These are phyloP conservation scores for Beauveria brongniartii DNA, from an alignment of 2,329 filamentous ascomycete genomes.

Conservation along the genomic window DNA sequence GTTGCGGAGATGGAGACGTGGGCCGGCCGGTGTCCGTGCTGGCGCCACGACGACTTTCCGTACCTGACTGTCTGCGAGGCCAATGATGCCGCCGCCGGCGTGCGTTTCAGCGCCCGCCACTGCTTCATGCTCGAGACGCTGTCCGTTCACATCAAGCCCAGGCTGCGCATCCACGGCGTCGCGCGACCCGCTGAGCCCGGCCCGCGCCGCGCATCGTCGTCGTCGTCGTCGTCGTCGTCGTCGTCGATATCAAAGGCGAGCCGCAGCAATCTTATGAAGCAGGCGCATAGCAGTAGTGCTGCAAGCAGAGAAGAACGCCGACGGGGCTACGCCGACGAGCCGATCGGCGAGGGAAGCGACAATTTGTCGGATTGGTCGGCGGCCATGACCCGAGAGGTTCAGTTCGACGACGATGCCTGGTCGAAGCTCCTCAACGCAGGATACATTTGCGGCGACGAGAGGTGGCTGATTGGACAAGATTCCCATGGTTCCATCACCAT, in stretches of 20 bases:
- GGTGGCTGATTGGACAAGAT: slow-evolving; percentile 55
- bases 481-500: slow-evolving; percentile 41
- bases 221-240: no score
- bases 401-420: slow-evolving; percentile 37
- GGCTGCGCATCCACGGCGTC: slow-evolving; percentile 26
- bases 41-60: slow-evolving; percentile 46
- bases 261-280: not conserved
- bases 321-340: not conserved
- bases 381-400: slow-evolving; percentile 22
- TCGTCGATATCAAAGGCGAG: not conserved
- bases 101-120: slow-evolving; percentile 36
- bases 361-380: not conserved
- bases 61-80: slow-evolving; percentile 40
- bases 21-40: slow-evolving; percentile 36
- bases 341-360: not conserved
- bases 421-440: slow-evolving; percentile 42
- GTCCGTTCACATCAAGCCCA: slow-evolving; percentile 34
- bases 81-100: slow-evolving; percentile 35
- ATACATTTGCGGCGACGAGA: slow-evolving; percentile 49
- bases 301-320: not conserved
- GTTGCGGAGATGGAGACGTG: not conserved
- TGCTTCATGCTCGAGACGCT: slow-evolving; percentile 41
- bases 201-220: not conserved
- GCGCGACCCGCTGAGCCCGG: not conserved
- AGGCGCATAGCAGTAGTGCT: not conserved